Evolutionary conservation across 1,284 basidiomycete genomes (phyloP).

Genomic region (Earliella scabrosa): DNA sequence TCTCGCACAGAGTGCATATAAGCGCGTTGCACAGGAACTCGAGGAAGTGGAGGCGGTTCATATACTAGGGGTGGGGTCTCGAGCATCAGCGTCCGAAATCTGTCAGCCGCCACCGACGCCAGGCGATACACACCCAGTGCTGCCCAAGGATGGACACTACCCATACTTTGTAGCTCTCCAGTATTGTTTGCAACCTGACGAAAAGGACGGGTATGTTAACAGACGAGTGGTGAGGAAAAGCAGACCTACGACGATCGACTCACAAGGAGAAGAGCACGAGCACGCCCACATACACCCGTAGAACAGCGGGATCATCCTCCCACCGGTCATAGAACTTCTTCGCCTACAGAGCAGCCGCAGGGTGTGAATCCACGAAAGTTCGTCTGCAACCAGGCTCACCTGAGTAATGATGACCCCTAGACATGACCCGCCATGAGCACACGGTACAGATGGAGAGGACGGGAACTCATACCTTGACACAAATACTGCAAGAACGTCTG

Average conservation of each 20-base stretch:
- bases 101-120: not conserved
- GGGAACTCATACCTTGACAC: conserved; percentile 23
- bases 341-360: conserved; percentile 30
- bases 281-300: conserved; percentile 44
- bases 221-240: too few species aligned
- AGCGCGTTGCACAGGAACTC: conserved; percentile 52
- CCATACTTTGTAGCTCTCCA: conserved; percentile 56
- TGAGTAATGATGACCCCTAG: conserved; percentile 47
- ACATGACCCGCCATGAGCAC: not conserved
- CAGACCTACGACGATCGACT: too few species aligned
- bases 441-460: not conserved
- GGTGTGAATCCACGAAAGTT: not conserved
- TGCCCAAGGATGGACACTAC: conserved; percentile 40
- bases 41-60: conserved; percentile 43
- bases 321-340: conserved; percentile 49
- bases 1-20: conserved; percentile 49
- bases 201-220: too few species aligned
- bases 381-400: conserved; percentile 5
- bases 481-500: conserved; percentile 30
- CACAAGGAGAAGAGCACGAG: conserved; percentile 49
- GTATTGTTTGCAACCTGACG: conserved; percentile 47
- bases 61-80: conserved; percentile 39
- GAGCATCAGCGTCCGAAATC: not conserved
- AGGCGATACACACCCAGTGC: conserved; percentile 43
- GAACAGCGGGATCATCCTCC: conserved; percentile 44